A percentile compares a stretch with the other conserved stretches of the same genome.
phyloP scores from a whole-genome alignment of 2,329 filamentous ascomycete genomes.

The Fusarium sp. region DNA sequence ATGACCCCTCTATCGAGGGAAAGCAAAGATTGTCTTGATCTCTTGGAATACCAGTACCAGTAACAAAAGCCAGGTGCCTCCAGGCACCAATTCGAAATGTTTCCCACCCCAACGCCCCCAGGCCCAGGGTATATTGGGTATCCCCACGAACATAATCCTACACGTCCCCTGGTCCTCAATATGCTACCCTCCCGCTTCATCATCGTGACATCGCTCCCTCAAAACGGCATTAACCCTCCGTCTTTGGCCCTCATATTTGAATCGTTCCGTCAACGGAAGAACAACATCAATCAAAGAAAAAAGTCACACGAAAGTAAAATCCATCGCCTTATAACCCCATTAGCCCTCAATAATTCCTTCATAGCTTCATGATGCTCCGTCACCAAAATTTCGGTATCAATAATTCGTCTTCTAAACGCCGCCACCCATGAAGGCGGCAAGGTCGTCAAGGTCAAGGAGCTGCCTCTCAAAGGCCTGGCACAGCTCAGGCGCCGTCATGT shows the following conservation, averaged over 20 bases:
- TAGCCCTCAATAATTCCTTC: constrained; percentile 5
- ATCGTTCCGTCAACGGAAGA: neutral
- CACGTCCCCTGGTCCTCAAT: constrained; percentile 15
- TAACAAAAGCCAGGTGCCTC: constrained; percentile 5
- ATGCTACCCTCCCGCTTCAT: constrained; percentile 3
- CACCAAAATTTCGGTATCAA: neutral
- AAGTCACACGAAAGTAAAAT: constrained; percentile 5
- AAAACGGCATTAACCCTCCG: constrained; percentile 11
- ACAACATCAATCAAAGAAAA: neutral
- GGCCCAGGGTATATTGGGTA: constrained; percentile 44
- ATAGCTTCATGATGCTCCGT: constrained; percentile 9
- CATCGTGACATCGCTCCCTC: constrained; percentile 13
- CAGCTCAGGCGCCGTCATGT: constrained; percentile 69
- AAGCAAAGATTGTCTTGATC: constrained; percentile 20
- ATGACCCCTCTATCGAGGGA: neutral
- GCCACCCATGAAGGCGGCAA: constrained; percentile 71
- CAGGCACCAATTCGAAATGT: constrained; percentile 25
- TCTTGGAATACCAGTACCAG: constrained; percentile 11
- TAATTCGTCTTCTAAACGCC: constrained; percentile 56
- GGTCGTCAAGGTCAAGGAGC: constrained; percentile 68
- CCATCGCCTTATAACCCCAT: constrained; percentile 19
- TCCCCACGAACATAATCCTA: constrained; percentile 38
- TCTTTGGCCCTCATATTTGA: neutral
- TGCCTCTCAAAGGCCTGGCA: constrained; percentile 70
- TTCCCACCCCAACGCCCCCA: constrained; percentile 41